These are phyloP conservation scores for Diaporthe helianthi DNA, from an alignment of 2,329 filamentous ascomycete genomes.

Conservation along the genomic window DNA sequence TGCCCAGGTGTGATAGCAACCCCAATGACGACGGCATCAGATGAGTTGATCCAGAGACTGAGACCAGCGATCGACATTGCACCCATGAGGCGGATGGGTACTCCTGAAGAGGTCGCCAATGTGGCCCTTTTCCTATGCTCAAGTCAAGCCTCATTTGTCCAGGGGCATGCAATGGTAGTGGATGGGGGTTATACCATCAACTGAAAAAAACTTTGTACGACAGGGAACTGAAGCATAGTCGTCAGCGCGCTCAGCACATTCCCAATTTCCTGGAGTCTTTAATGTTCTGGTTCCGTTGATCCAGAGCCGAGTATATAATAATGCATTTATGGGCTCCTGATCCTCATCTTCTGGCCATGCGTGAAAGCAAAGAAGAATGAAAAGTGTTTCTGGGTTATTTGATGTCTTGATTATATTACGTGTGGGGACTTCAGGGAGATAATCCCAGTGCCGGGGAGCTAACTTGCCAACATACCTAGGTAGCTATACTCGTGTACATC, in stretches of 20 bases:
- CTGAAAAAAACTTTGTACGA: constrained; percentile 33
- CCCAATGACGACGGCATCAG: constrained; percentile 51
- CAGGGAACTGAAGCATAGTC: background rate
- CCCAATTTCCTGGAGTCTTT: too few species aligned
- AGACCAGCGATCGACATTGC: constrained; percentile 52
- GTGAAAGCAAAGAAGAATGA: accelerated
- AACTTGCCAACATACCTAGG: background rate
- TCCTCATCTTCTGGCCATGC: background rate
- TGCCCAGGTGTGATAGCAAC: constrained; percentile 55
- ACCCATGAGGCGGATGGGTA: constrained; percentile 59
- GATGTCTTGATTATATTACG: background rate
- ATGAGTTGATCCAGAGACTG: constrained; percentile 49
- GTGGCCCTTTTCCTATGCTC: constrained; percentile 58
- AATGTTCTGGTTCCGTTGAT: background rate
- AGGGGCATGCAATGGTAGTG: constrained; percentile 59
- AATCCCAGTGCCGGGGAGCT: too few species aligned
- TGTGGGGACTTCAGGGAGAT: too few species aligned
- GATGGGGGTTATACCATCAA: constrained; percentile 62
- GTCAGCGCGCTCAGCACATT: background rate
- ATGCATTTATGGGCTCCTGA: background rate
- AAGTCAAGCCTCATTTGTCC: constrained; percentile 56
- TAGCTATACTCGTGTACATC: too few species aligned
- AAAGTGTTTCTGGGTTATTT: background rate
- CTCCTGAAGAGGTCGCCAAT: constrained; percentile 56
- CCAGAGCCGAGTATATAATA: background rate